Conservation (phyloP, 208 protist species). For the Balamuthia mandrillaris region DNA sequence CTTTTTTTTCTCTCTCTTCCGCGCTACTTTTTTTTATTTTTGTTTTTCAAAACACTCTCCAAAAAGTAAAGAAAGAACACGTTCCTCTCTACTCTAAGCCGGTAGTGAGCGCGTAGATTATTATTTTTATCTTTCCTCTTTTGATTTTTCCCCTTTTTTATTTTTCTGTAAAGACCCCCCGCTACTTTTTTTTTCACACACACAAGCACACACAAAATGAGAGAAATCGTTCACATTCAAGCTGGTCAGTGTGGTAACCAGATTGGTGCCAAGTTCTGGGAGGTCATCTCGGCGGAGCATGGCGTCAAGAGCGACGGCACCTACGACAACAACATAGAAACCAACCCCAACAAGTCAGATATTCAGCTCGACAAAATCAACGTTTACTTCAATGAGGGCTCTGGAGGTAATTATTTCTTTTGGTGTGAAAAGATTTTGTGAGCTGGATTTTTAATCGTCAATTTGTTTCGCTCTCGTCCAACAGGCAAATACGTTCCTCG, state of each 20-base stretch:
- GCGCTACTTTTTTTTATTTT: no score
- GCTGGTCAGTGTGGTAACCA: slow-evolving; percentile 94
- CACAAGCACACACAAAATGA: slow-evolving; percentile 72
- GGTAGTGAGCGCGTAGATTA: neutral
- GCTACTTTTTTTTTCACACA: neutral
- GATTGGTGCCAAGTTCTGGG: slow-evolving; percentile 85
- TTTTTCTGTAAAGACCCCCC: neutral
- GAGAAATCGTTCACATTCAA: slow-evolving; percentile 93
- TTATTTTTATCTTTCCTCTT: slow-evolving; percentile 14
- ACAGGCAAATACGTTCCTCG: slow-evolving; percentile 85
- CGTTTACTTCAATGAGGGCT: slow-evolving; percentile 97
- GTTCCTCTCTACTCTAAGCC: no score
- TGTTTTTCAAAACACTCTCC: no score
- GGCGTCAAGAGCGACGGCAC: slow-evolving; percentile 49
- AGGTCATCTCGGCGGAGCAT: slow-evolving; percentile 76
- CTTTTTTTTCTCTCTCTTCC: no score
- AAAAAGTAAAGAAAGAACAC: no score
- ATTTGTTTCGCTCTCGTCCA: neutral
- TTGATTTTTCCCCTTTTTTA: slow-evolving; percentile 11
- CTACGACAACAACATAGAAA: neutral
- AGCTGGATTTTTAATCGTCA: neutral
- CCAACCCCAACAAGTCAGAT: neutral
- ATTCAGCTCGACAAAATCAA: slow-evolving; percentile 97
- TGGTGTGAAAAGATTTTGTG: neutral
- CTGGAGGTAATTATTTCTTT: slow-evolving; percentile 60